A percentile compares a stretch with the other conserved stretches of the same genome.
Conservation (phyloP, 345 rosid species). For the Aquilaria sinensis region DNA sequence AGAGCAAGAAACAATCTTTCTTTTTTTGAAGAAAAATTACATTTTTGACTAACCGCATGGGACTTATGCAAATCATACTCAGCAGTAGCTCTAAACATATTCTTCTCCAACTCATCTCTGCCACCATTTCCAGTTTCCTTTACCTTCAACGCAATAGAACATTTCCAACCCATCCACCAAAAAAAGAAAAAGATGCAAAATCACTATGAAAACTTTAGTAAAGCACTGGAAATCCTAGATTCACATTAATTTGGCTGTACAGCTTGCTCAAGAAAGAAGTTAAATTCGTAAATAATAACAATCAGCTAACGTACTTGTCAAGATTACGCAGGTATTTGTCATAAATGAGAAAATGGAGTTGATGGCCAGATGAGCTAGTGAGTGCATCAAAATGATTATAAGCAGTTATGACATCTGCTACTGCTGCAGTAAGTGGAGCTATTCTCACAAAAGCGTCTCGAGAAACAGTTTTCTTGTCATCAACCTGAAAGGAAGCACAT, state of each 20-base stretch:
- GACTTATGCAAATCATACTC: too few relatives aligned
- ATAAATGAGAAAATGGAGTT: conserved; percentile 82
- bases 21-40: too few relatives aligned
- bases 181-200: too few relatives aligned
- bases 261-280: not conserved
- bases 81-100: too few relatives aligned
- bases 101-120: too few relatives aligned
- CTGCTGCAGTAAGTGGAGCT: conserved; percentile 75
- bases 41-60: too few relatives aligned
- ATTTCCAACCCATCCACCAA: too few relatives aligned
- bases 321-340: conserved; percentile 88
- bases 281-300: conserved; percentile 11
- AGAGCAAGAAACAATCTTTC: too few relatives aligned
- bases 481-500: conserved; percentile 43
- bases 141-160: too few relatives aligned
- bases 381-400: conserved; percentile 88
- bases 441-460: conserved; percentile 86
- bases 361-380: conserved; percentile 53
- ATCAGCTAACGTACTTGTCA: conserved; percentile 63
- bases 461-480: conserved; percentile 72
- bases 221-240: too few relatives aligned
- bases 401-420: conserved; percentile 81
- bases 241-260: not conserved
- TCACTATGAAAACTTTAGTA: too few relatives aligned
- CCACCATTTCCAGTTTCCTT: too few relatives aligned